Conservation (phyloP, 2,329 filamentous ascomycete species). For the Fusarium sp. region DNA sequence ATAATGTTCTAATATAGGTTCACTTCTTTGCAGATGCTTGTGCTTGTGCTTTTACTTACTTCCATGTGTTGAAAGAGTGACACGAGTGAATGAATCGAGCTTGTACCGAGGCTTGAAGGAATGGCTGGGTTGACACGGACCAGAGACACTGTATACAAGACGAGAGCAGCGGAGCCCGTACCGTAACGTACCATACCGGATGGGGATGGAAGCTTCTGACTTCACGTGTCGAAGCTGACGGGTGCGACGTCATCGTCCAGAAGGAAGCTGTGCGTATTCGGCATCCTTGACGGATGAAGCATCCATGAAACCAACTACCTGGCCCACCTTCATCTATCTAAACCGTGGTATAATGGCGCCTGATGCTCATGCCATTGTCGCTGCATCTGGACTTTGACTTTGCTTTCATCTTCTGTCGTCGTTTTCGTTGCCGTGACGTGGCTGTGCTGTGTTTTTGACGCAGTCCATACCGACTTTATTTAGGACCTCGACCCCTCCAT, state of each 20-base stretch:
- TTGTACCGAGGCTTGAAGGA: conserved; percentile 7
- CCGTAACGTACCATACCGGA: conserved; percentile 7
- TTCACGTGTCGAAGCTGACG: conserved; percentile 40
- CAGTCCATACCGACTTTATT: conserved; percentile 15
- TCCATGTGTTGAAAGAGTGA: not conserved
- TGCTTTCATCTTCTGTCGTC: conserved; percentile 8
- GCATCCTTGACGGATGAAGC: not conserved
- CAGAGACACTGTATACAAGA: not conserved
- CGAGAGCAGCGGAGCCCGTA: conserved; percentile 19
- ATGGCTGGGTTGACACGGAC: conserved; percentile 2
- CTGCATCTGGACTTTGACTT: conserved; percentile 19
- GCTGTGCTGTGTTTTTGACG: conserved; percentile 11
- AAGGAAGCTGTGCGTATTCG: not conserved
- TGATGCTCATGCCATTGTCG: conserved; percentile 30
- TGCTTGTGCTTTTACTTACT: not conserved
- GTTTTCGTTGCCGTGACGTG: conserved; percentile 25
- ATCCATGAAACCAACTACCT: conserved; percentile 23
- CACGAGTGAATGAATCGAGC: not conserved
- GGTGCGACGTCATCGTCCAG: conserved; percentile 29
- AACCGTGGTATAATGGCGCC: conserved; percentile 25
- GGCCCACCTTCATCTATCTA: conserved; percentile 32
- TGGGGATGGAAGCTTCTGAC: conserved; percentile 35
- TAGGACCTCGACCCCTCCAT: conserved; percentile 19
- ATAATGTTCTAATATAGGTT: not conserved
- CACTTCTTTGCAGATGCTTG: not conserved